These are phyloP conservation scores for Carex kokanica DNA, from an alignment of 176 grass and related monocot genomes.

Conservation along the genomic window DNA sequence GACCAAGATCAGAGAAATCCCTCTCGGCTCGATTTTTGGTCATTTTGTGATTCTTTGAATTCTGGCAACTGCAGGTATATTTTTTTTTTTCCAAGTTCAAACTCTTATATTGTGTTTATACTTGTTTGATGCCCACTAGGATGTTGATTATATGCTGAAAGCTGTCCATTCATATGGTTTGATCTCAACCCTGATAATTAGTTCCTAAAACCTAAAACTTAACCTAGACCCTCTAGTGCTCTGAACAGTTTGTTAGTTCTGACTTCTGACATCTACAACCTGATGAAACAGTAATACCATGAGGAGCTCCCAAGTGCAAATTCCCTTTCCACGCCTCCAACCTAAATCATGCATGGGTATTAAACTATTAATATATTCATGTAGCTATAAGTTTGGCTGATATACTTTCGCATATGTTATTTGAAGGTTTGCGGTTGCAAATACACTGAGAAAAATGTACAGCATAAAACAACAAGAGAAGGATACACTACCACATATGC, in stretches of 20 bases:
- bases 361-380: background rate
- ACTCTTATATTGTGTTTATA: conserved; percentile 2
- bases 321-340: background rate
- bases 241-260: background rate
- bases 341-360: background rate
- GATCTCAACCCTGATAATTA: background rate
- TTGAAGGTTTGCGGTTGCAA: conserved; percentile 58
- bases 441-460: conserved; percentile 86
- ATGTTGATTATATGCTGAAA: background rate
- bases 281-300: background rate
- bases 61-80: conserved; percentile 94
- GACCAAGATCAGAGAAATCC: conserved; percentile 79
- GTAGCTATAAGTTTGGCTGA: conserved; percentile 15
- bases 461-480: conserved; percentile 54
- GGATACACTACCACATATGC: conserved; percentile 61
- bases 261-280: background rate
- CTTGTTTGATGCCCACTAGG: background rate
- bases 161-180: background rate
- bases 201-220: background rate
- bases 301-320: background rate
- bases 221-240: background rate
- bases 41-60: conserved; percentile 88
- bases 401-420: conserved; percentile 24
- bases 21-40: conserved; percentile 70
- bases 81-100: background rate